Evolutionary conservation across 352 stramenopile genomes (phyloP).

Genomic region (Globisporangium cystogenes): DNA sequence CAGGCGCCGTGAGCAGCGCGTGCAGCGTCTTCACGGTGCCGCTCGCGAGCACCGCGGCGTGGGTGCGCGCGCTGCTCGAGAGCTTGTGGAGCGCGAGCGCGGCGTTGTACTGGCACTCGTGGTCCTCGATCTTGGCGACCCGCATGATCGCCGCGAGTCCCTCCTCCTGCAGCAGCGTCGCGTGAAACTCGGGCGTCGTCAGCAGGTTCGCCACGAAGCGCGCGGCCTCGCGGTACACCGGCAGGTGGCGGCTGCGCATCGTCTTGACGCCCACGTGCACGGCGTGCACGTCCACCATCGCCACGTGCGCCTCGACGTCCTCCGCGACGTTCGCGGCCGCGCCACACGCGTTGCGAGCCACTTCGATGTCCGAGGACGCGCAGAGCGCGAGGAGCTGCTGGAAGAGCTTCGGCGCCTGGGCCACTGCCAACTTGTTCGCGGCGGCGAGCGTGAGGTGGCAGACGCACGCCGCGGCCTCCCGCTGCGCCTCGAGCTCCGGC

Average conservation of each 20-base stretch:
- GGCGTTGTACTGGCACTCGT: constrained; percentile 90
- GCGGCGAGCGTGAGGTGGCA: constrained; percentile 82
- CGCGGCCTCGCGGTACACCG: constrained; percentile 90
- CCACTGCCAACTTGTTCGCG: constrained; percentile 74
- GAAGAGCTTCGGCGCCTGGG: constrained; percentile 39
- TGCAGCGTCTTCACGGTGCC: constrained; percentile 62
- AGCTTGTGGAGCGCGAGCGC: constrained; percentile 90
- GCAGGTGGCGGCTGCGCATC: constrained; percentile 86
- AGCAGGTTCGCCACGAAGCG: constrained; percentile 90
- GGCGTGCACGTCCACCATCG: constrained; percentile 80
- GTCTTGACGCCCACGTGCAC: constrained; percentile 87
- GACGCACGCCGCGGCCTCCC: constrained; percentile 85
- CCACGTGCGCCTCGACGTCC: constrained; percentile 72
- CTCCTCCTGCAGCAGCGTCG: constrained; percentile 76
- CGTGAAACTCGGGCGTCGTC: constrained; percentile 73
- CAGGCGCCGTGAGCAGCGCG: constrained; percentile 59
- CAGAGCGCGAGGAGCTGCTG: constrained; percentile 69
- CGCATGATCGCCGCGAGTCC: constrained; percentile 82
- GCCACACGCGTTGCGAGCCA: constrained; percentile 88
- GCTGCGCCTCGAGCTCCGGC: constrained; percentile 80
- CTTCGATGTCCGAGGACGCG: constrained; percentile 84
- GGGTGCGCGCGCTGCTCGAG: constrained; percentile 56
- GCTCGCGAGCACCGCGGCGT: constrained; percentile 61
- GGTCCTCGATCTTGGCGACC: constrained; percentile 86
- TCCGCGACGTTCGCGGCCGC: constrained; percentile 91